phyloP scores from a whole-genome alignment of 768 basidiomycete species.

The Lentinula boryana region DNA sequence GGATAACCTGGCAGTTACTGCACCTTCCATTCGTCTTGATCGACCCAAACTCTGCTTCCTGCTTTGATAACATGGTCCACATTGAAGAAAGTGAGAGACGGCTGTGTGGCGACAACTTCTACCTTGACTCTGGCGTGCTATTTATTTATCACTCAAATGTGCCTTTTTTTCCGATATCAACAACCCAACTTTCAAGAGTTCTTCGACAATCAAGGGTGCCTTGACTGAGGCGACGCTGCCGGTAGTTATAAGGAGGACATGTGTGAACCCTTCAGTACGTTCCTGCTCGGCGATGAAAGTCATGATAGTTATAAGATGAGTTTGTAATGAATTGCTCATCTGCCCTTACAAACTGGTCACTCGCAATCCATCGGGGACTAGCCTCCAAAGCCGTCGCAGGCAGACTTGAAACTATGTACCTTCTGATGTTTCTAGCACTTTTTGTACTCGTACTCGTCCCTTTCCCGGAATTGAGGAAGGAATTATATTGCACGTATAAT shows the following conservation, averaged over 20 bases:
- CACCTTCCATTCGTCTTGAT: slow-evolving; percentile 92
- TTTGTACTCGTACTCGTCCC: neutral
- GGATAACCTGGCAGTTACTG: slow-evolving; percentile 19
- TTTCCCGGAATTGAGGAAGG: neutral
- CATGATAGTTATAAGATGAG: neutral
- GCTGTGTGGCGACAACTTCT: slow-evolving; percentile 78
- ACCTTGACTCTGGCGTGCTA: slow-evolving; percentile 75
- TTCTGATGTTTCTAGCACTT: no score
- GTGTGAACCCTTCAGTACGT: slow-evolving; percentile 37
- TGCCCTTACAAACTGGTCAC: neutral
- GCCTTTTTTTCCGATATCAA: slow-evolving; percentile 4
- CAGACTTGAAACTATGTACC: no score
- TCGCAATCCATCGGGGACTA: neutral
- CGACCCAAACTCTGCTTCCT: slow-evolving; percentile 75
- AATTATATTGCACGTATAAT: neutral
- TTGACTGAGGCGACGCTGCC: slow-evolving; percentile 98
- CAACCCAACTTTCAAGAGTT: slow-evolving; percentile 58
- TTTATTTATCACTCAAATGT: neutral
- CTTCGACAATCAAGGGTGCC: slow-evolving; percentile 79
- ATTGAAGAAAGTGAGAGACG: slow-evolving; percentile 74
- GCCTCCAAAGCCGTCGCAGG: neutral
- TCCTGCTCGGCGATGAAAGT: slow-evolving; percentile 35
- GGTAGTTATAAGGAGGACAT: slow-evolving; percentile 81
- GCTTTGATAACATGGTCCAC: slow-evolving; percentile 38
- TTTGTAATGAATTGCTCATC: neutral